Base-by-base conservation (phyloP, 2,329 filamentous ascomycete species). In the Akanthomyces dipterigenus region DNA sequence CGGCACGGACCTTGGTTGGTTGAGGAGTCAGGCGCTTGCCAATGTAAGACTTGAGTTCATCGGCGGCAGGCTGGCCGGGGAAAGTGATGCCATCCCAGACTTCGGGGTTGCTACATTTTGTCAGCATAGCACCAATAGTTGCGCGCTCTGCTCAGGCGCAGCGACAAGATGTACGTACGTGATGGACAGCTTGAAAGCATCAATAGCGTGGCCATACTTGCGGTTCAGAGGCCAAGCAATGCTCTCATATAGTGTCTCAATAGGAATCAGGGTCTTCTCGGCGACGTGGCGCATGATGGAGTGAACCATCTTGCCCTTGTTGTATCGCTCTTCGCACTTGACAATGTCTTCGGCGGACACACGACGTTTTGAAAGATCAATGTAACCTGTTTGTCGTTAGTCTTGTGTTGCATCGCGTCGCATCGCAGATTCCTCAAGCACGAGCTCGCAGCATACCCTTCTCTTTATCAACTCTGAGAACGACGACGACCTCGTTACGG, bases 281-380 rank as follows among this genome's bases (percentile, higher is more conserved):
- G 95, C 93, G 65, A 99, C 95, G 76, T 99, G 95, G 75, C 93
- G 89, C 90, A 99, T 93, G 77, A 99, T 97, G 60, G 91, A 96
- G 78, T 99, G 95, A 45, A 98, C 95, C 82, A 96, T 96, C 83
- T 99, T 99, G 82, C 91, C 91, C 88, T 99, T 99, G 86, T 99
- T 99, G 84, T 97, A 99, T 69, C 95, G 87, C 81, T 99, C 95
- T 76, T 99, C 95, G 75, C 96, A 99, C 81, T 97, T 97, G 69
- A 96, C 83, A 66, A 98, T 95, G 80, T 99, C 95, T 76, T 99
- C 95, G 49, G 95, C 90, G 48, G 93, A 97, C 63, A 99, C 95
- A 80, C 95, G 89, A 73, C 95, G 93, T 83, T 99, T 99, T 65
- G 92, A 96, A 74, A 99, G 81, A 88, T 99, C 95, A 72, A 99